Conservation (phyloP, 441 rosid genomes). For the Croton laevigatus region DNA sequence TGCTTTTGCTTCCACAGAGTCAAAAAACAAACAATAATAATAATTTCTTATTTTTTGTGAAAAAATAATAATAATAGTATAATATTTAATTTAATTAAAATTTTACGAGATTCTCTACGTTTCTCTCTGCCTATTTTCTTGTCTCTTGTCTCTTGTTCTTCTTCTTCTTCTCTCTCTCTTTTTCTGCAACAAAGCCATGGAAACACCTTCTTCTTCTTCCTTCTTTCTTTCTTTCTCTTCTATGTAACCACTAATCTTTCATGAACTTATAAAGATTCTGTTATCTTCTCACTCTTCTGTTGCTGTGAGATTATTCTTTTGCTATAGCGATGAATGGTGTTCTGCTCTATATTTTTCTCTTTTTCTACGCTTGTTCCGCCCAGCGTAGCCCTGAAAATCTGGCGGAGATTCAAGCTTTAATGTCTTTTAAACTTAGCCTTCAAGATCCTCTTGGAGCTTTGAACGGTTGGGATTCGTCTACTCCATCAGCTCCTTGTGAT, state of each 20-base stretch:
- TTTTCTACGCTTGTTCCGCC: slow-evolving; percentile 30
- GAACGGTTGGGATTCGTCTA: slow-evolving; percentile 69
- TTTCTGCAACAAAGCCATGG: slow-evolving; percentile 11
- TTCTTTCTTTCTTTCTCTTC: neutral
- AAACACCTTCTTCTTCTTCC: neutral
- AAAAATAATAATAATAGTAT: too few species aligned
- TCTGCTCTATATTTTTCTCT: slow-evolving; percentile 20
- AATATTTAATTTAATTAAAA: neutral
- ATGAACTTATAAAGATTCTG: neutral
- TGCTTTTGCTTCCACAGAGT: slow-evolving; percentile 1
- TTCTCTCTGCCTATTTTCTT: slow-evolving; percentile 8
- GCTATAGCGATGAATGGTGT: slow-evolving; percentile 13
- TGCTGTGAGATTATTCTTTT: neutral
- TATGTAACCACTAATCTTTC: neutral
- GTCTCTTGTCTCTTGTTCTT: neutral
- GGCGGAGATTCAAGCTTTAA: slow-evolving; percentile 68
- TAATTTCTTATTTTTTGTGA: too few species aligned
- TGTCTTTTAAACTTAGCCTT: slow-evolving; percentile 63
- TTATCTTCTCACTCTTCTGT: neutral
- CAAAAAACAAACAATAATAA: neutral
- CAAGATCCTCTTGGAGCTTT: slow-evolving; percentile 74
- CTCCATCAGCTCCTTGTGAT: slow-evolving; percentile 80
- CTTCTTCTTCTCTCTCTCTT: neutral
- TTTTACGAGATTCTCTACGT: slow-evolving; percentile 4
- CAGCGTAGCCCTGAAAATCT: slow-evolving; percentile 27